A percentile compares a stretch with the other conserved stretches of the same genome.
Conservation (phyloP, 2,329 filamentous ascomycete species). For the Talaromyces verruculosus region DNA sequence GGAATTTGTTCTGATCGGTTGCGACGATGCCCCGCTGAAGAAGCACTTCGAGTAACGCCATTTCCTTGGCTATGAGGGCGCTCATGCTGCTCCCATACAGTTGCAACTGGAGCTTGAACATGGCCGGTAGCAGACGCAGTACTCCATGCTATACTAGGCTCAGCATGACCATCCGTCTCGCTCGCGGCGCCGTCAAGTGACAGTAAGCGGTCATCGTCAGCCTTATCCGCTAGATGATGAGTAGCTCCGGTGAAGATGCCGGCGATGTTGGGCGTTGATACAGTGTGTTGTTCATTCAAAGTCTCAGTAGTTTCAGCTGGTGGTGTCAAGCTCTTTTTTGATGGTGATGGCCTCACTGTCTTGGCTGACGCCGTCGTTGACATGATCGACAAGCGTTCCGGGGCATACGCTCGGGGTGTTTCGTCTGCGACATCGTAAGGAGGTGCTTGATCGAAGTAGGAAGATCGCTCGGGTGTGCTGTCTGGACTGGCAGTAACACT, state of each 20-base stretch:
- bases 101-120: conserved; percentile 38
- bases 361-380: conserved; percentile 50
- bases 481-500: conserved; percentile 72
- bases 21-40: conserved; percentile 33
- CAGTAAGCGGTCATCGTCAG: conserved; percentile 33
- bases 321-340: conserved; percentile 14
- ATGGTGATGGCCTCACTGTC: conserved; percentile 42
- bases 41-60: not conserved
- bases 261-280: conserved; percentile 36
- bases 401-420: conserved; percentile 37
- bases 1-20: conserved; percentile 40
- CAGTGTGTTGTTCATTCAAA: conserved; percentile 27
- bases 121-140: conserved; percentile 47
- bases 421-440: conserved; percentile 11
- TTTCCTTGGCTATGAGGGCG: conserved; percentile 18
- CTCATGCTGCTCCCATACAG: conserved; percentile 32
- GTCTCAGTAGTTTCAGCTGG: conserved; percentile 1
- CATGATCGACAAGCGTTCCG: conserved; percentile 42
- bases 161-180: conserved; percentile 40
- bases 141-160: conserved; percentile 47
- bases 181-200: conserved; percentile 37
- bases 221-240: conserved; percentile 37
- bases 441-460: conserved; percentile 38
- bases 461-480: conserved; percentile 32
- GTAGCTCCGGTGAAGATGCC: conserved; percentile 43